Evolutionary conservation across 768 basidiomycete species (phyloP).

Genomic region (Thelephora ganbajun): DNA sequence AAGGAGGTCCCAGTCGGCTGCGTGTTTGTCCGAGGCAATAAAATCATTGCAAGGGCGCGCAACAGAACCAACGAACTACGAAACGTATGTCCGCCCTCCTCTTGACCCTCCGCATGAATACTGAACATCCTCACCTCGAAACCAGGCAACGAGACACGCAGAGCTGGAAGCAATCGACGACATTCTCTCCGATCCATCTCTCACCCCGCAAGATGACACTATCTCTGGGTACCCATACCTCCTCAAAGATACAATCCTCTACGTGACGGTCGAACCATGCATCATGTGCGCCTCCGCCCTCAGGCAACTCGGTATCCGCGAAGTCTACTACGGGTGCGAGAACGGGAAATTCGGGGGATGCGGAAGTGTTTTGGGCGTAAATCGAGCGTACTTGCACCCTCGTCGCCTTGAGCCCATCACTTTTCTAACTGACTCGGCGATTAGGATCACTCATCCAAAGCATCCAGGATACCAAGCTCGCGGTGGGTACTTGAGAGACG

Average conservation of each 20-base stretch:
- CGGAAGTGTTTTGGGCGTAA: conserved; percentile 86
- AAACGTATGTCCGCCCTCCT: conserved; percentile 42
- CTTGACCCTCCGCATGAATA: neutral
- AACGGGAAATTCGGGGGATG: conserved; percentile 97
- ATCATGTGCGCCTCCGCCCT: conserved; percentile 98
- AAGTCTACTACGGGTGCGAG: conserved; percentile 85
- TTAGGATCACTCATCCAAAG: conserved; percentile 54
- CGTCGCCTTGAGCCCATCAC: neutral
- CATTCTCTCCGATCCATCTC: conserved; percentile 50
- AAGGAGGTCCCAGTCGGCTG: conserved; percentile 96
- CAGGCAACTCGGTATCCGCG: conserved; percentile 80
- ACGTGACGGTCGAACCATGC: conserved; percentile 98
- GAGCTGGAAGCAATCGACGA: conserved; percentile 93
- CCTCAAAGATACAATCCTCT: conserved; percentile 68
- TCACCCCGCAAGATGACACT: conserved; percentile 28
- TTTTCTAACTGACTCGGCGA: neutral
- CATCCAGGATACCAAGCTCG: conserved; percentile 64
- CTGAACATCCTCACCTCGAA: neutral
- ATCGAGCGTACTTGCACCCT: conserved; percentile 40
- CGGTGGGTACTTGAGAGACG: conserved; percentile 34
- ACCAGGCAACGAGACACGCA: conserved; percentile 88
- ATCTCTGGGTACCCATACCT: conserved; percentile 34
- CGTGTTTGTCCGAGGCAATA: conserved; percentile 73
- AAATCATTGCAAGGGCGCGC: conserved; percentile 70
- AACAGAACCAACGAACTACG: conserved; percentile 91